Evolutionary conservation across 768 basidiomycete species (phyloP), one percentile per base, ranked within the genome.

Genomic region (Amanita brunnescens): DNA sequence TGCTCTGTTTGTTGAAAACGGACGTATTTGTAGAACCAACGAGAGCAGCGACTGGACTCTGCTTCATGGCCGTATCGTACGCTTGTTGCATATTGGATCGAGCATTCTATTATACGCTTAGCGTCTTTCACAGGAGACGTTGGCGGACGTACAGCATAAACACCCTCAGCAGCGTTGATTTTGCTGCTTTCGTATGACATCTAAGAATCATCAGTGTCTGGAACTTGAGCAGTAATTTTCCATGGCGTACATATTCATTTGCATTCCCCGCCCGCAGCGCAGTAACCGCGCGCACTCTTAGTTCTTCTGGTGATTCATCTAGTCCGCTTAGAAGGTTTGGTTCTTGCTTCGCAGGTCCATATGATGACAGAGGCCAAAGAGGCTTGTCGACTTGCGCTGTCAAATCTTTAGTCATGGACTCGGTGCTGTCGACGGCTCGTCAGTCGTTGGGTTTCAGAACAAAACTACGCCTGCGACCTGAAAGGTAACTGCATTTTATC

Each of bases 251-350:
- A 64, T 92, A 92, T 71, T 81, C 80, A 34, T 76, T 72, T 6
- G 70, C 56, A 44, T 74, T 81, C 16, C 81, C 81, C 6, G 72
- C 69, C 54, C 74, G 71, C 18, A 76, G 55, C 0, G 87, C 84
- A 6, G 70, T 64, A 2, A 72, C 70, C 5, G 86, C 86, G 55
- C 76, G 81, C 33, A 84, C 68, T 39, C 87, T 75, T 40, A 94
- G 66, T 64, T 96, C 92, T 59, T 94, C 92, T 0, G 78, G 77
- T 0, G 83, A 86, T 54, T 84, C 72, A 56, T 96, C 91, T 29
- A 85, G 64, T 2, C 79, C 82, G 7, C 67, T 50, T 14, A 96
- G 63, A 5, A 94, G 57, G 18, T 70, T 78, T 0, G 81, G 81
- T 56, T 91, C 89, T 53, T 75, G 60, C 61, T 93, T 95, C 3